Conservation (phyloP, 2,329 filamentous ascomycete genomes). For the Ophiostoma angusticollis region DNA sequence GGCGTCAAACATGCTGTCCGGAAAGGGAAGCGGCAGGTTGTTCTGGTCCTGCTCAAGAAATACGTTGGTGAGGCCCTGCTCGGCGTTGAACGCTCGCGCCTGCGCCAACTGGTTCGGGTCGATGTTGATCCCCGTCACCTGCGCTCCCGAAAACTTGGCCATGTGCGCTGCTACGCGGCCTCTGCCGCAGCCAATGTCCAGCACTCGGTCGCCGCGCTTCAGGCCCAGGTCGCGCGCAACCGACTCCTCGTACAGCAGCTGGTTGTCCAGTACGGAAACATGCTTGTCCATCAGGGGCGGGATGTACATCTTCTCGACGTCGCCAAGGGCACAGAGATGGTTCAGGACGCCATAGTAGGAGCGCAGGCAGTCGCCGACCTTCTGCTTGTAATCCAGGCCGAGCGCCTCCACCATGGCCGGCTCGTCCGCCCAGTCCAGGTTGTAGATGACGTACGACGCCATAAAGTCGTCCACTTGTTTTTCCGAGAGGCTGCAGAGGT, state of each 20-base stretch:
- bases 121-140: slow-evolving; percentile 40
- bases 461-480: slow-evolving; percentile 42
- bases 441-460: slow-evolving; percentile 44
- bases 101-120: slow-evolving; percentile 39
- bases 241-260: slow-evolving; percentile 39
- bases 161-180: slow-evolving; percentile 42
- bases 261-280: slow-evolving; percentile 36
- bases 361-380: slow-evolving; percentile 37
- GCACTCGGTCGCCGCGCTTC: slow-evolving; percentile 30
- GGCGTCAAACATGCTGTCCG: slow-evolving; percentile 34
- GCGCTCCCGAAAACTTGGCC: slow-evolving; percentile 32
- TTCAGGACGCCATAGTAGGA: slow-evolving; percentile 42
- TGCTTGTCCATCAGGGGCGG: slow-evolving; percentile 39
- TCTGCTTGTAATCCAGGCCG: slow-evolving; percentile 35
- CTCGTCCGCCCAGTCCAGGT: slow-evolving; percentile 40
- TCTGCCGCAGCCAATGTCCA: slow-evolving; percentile 40
- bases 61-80: slow-evolving; percentile 30
- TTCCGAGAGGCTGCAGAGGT: slow-evolving; percentile 33
- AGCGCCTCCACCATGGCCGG: slow-evolving; percentile 32
- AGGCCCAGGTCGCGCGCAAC: slow-evolving; percentile 34
- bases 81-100: slow-evolving; percentile 30
- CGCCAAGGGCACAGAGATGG: slow-evolving; percentile 40
- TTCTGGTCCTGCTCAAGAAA: slow-evolving; percentile 41
- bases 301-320: slow-evolving; percentile 47
- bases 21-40: slow-evolving; percentile 36